phyloP scores from a whole-genome alignment of 345 rosid genomes.

The Psidium friedrichsthalianum region DNA sequence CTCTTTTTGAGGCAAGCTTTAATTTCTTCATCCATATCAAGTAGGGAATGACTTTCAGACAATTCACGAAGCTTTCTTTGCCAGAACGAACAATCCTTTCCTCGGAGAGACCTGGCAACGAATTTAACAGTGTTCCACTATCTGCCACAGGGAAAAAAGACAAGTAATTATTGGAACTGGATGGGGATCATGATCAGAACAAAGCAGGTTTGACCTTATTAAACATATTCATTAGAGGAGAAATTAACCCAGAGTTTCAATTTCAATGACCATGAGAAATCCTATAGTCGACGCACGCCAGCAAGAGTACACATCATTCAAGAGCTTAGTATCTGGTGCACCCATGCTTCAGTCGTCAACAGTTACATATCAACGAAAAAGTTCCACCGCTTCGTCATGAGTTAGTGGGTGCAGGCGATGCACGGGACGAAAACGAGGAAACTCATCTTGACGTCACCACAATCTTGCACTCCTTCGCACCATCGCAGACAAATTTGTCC shows the following conservation, averaged over 20 bases:
- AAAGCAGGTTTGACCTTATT: background rate
- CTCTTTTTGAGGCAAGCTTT: slow-evolving; percentile 32
- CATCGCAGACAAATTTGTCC: background rate
- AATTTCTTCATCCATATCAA: slow-evolving; percentile 11
- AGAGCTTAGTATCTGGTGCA: background rate
- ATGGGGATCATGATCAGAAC: background rate
- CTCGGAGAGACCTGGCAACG: slow-evolving; percentile 32
- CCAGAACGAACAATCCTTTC: background rate
- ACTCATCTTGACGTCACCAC: slow-evolving; percentile 10
- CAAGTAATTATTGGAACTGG: background rate
- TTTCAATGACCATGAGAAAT: background rate
- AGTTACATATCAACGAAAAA: slow-evolving; percentile 20
- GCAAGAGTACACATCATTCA: background rate
- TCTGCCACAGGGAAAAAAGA: slow-evolving; percentile 12
- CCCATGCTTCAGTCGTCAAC: background rate
- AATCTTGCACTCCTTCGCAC: slow-evolving; percentile 1
- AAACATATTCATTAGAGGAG: background rate
- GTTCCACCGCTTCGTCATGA: slow-evolving; percentile 15
- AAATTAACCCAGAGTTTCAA: background rate
- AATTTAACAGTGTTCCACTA: slow-evolving; percentile 43
- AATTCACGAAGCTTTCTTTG: background rate
- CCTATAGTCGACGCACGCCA: background rate
- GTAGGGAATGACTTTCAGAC: slow-evolving; percentile 15
- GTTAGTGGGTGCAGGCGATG: slow-evolving; percentile 14
- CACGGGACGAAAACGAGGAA: background rate